phyloP scores from a whole-genome alignment of 495 filamentous ascomycete genomes.

The Penicillium dipodomyicola region DNA sequence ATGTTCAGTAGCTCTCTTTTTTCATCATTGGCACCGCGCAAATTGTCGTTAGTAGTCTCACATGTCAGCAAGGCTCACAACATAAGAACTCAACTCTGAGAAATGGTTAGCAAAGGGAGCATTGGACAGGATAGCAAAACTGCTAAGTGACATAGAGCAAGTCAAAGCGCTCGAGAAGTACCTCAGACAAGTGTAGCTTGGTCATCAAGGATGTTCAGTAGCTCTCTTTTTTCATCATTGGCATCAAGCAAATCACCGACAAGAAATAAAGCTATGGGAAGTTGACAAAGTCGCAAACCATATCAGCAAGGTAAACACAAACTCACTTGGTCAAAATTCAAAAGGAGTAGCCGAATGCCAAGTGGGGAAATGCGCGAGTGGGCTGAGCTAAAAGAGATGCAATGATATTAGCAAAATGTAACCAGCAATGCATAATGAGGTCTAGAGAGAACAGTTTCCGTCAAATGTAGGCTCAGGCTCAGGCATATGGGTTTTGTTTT shows the following conservation, averaged over 20 bases:
- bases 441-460: too few species aligned
- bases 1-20: not conserved
- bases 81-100: too few species aligned
- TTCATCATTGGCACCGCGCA: not conserved
- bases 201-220: not conserved
- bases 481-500: too few species aligned
- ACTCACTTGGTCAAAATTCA: not conserved
- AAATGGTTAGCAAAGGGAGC: too few species aligned
- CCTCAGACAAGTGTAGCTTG: not conserved
- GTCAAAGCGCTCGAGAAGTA: not conserved
- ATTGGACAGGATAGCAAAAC: not conserved
- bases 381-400: too few species aligned
- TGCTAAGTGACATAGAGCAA: not conserved
- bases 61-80: too few species aligned
- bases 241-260: not conserved
- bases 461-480: too few species aligned
- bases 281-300: not conserved
- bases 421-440: too few species aligned
- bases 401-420: too few species aligned
- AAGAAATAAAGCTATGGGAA: not conserved
- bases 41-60: not conserved
- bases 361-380: not conserved
- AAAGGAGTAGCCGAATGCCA: not conserved
- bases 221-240: not conserved
- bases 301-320: not conserved